phyloP scores from a whole-genome alignment of 306 rosid genomes.

The Acacia confusa region DNA sequence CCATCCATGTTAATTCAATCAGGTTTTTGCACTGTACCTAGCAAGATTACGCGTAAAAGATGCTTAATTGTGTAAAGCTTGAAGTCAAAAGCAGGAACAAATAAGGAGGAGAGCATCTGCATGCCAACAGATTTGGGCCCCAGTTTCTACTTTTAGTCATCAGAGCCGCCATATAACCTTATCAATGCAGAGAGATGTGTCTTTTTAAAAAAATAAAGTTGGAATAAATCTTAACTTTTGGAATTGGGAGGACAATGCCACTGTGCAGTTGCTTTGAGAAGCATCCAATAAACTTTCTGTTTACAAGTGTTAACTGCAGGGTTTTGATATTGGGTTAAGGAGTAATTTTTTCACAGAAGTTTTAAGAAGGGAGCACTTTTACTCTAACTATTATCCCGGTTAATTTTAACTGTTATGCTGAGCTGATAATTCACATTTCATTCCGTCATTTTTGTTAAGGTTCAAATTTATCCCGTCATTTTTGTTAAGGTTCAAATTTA shows the following conservation, averaged over 20 bases:
- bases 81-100: slow-evolving; percentile 23
- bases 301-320: slow-evolving; percentile 10
- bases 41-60: not conserved
- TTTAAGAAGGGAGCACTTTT: rapidly evolving
- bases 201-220: slow-evolving; percentile 35
- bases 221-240: slow-evolving; percentile 35
- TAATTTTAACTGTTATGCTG: too few relatives aligned
- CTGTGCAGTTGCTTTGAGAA: slow-evolving; percentile 32
- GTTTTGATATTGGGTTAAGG: not conserved
- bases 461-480: too few relatives aligned
- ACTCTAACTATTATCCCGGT: too few relatives aligned
- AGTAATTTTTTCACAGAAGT: too few relatives aligned
- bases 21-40: not conserved
- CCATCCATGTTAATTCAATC: not conserved
- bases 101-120: slow-evolving; percentile 7
- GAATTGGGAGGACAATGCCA: slow-evolving; percentile 41
- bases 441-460: too few relatives aligned
- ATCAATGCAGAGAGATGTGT: slow-evolving; percentile 29
- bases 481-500: too few relatives aligned
- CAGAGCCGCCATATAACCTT: slow-evolving; percentile 33
- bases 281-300: slow-evolving; percentile 36
- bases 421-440: too few relatives aligned
- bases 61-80: slow-evolving; percentile 20
- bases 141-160: slow-evolving; percentile 34
- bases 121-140: slow-evolving; percentile 35